Conservation (phyloP, 2,329 filamentous ascomycete species). For the Colletotrichum australisinense region DNA sequence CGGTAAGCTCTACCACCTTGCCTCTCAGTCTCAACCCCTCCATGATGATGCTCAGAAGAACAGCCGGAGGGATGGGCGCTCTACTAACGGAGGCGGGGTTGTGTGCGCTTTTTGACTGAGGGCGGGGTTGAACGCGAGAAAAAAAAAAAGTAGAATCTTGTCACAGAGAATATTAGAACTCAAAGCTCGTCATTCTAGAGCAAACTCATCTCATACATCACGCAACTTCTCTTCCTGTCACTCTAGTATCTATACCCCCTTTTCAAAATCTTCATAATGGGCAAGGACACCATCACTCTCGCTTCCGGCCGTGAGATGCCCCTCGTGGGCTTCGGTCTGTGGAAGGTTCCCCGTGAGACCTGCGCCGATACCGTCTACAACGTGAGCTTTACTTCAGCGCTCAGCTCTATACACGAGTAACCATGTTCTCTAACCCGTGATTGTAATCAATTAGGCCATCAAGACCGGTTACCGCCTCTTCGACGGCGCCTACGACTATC, state of each 20-base stretch:
- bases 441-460: constrained; percentile 49
- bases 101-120: background rate
- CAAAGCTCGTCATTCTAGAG: background rate
- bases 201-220: background rate
- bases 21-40: background rate
- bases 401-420: background rate
- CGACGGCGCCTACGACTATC: constrained; percentile 67
- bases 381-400: constrained; percentile 5
- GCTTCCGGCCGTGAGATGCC: constrained; percentile 64
- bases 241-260: background rate
- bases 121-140: background rate
- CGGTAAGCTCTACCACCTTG: background rate
- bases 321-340: constrained; percentile 73
- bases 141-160: background rate
- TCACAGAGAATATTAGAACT: background rate
- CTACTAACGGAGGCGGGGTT: background rate
- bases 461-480: constrained; percentile 65
- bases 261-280: constrained; percentile 22
- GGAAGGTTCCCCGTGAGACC: constrained; percentile 69
- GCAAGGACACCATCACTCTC: constrained; percentile 55
- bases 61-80: background rate
- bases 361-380: constrained; percentile 72
- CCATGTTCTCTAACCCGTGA: background rate
- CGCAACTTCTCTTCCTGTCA: background rate
- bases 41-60: constrained; percentile 9